Evolutionary conservation across 148 eudicot species (phyloP).

Genomic region (Drosera capensis): DNA sequence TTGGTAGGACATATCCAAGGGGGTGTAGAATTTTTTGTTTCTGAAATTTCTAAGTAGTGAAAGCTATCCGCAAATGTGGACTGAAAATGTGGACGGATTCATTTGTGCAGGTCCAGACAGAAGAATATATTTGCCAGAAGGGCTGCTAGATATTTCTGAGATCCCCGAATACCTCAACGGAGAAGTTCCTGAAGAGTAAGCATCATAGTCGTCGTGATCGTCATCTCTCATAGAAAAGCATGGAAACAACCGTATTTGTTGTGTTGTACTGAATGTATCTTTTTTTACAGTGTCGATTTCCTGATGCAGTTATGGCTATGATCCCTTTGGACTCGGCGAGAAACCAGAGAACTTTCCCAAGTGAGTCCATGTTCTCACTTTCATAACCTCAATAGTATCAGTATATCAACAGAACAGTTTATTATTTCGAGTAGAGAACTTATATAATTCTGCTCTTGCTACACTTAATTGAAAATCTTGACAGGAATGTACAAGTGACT

Average conservation of each 20-base stretch:
- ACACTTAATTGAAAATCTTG: not conserved
- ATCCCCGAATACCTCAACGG: constrained; percentile 90
- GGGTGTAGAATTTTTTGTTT: not conserved
- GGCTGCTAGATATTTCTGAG: constrained; percentile 84
- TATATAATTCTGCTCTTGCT: not conserved
- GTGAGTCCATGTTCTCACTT: constrained; percentile 21
- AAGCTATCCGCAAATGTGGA: not conserved
- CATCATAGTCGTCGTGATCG: too few species aligned
- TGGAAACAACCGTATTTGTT: too few species aligned
- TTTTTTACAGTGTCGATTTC: not conserved
- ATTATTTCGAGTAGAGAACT: too few species aligned
- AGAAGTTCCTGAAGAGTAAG: constrained; percentile 99
- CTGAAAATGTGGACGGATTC: too few species aligned
- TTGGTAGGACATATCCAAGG: too few species aligned
- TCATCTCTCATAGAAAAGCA: too few species aligned
- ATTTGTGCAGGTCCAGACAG: constrained; percentile 66
- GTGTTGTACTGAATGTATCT: too few species aligned
- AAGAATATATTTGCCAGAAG: constrained; percentile 86
- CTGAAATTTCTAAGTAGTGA: not conserved
- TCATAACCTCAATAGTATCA: too few species aligned
- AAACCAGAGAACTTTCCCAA: constrained; percentile 92
- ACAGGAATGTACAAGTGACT: not conserved
- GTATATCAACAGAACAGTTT: not conserved
- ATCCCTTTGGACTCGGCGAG: constrained; percentile 96
- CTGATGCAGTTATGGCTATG: constrained; percentile 84